Conservation (phyloP, 2,329 filamentous ascomycete species). For the Cadophora sp. region DNA sequence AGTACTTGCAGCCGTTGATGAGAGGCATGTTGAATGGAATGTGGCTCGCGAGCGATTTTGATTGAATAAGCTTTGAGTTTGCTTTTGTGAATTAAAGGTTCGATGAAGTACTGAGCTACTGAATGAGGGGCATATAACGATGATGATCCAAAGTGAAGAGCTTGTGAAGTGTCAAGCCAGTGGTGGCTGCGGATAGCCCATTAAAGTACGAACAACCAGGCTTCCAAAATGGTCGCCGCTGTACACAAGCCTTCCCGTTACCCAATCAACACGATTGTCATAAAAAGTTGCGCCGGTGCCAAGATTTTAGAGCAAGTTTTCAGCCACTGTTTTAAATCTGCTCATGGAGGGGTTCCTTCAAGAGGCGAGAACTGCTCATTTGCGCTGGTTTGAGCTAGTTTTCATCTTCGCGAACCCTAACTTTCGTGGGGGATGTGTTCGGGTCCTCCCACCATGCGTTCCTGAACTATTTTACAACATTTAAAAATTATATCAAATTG, state of each 20-base stretch:
- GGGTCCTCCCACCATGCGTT: not conserved
- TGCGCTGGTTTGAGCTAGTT: constrained; percentile 26
- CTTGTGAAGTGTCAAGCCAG: not conserved
- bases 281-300: constrained; percentile 11
- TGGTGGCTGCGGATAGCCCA: not conserved
- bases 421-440: not conserved
- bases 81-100: not conserved
- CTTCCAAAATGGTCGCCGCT: not conserved
- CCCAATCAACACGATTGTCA: not conserved
- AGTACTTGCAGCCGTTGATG: constrained; percentile 42
- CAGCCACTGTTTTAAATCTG: constrained; percentile 20
- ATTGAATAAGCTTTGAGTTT: not conserved
- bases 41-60: not conserved
- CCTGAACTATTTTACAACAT: not conserved
- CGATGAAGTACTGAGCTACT: not conserved
- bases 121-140: too few species aligned
- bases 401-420: constrained; percentile 3
- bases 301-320: constrained; percentile 28
- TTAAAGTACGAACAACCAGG: not conserved
- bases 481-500: not conserved
- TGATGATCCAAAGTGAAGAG: not conserved
- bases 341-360: not conserved
- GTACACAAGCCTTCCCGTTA: not conserved
- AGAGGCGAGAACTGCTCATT: constrained; percentile 7
- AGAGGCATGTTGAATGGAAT: constrained; percentile 37